Evolutionary conservation across 2,329 filamentous ascomycete species (phyloP).

Genomic region (Botrytis fragariae): DNA sequence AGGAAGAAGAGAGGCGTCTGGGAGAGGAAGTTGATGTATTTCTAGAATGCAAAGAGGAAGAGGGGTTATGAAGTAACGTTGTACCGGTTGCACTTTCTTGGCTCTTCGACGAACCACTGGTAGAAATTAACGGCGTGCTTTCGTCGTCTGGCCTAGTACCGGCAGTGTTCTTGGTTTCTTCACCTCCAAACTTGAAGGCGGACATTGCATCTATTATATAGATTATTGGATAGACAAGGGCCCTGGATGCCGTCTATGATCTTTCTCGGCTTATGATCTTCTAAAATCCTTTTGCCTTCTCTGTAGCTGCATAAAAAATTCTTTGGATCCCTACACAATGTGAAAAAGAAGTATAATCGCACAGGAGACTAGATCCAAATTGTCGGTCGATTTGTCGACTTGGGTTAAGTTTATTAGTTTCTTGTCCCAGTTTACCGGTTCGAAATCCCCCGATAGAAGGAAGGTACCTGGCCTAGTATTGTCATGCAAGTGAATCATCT

Average conservation of each 20-base stretch:
- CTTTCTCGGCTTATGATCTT: background rate
- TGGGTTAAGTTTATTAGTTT: conserved; percentile 3
- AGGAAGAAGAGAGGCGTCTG: background rate
- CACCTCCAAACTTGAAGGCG: background rate
- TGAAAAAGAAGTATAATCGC: background rate
- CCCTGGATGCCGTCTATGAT: background rate
- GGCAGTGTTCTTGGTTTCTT: background rate
- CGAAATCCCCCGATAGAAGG: background rate
- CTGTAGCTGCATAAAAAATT: background rate
- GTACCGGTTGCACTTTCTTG: conserved; percentile 2
- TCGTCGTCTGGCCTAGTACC: conserved; percentile 1
- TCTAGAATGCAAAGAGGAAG: background rate
- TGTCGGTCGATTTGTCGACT: background rate
- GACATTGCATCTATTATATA: conserved; percentile 13
- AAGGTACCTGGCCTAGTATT: background rate
- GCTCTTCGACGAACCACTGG: background rate
- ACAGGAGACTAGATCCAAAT: background rate
- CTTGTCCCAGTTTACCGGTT: background rate
- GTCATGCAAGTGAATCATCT: background rate
- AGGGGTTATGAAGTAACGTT: background rate
- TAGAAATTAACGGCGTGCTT: conserved; percentile 9
- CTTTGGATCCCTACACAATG: background rate
- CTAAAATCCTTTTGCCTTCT: background rate
- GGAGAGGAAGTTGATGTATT: background rate
- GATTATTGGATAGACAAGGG: conserved; percentile 2